A percentile compares a stretch with the other conserved stretches of the same genome.
phyloP scores from a whole-genome alignment of 768 basidiomycete genomes.

The Calocera viscosa region DNA sequence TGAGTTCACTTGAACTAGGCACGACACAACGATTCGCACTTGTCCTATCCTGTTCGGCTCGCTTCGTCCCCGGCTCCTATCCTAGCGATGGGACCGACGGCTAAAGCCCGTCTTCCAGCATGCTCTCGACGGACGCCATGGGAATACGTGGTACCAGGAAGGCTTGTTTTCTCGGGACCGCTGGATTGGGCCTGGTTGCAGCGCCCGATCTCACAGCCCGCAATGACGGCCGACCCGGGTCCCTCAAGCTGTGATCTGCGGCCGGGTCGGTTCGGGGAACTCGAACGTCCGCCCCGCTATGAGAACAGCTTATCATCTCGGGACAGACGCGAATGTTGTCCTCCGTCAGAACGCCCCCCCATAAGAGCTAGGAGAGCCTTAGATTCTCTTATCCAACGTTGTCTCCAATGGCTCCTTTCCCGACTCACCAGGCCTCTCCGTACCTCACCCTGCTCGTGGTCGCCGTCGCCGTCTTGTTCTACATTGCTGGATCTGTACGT shows the following conservation, averaged over 20 bases:
- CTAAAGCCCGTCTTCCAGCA: background rate
- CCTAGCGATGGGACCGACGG: background rate
- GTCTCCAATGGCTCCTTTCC: slow-evolving; percentile 1
- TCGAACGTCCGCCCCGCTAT: background rate
- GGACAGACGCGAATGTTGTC: background rate
- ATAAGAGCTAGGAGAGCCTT: background rate
- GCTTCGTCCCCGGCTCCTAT: background rate
- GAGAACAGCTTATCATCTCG: background rate
- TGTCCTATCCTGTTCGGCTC: background rate
- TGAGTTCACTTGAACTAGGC: background rate
- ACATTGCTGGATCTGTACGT: background rate
- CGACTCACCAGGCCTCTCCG: background rate
- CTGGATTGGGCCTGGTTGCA: background rate
- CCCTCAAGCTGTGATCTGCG: background rate
- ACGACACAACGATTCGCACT: background rate
- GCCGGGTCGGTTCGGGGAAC: background rate
- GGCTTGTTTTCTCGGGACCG: background rate
- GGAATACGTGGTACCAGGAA: background rate
- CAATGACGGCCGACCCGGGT: background rate
- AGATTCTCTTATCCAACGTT: background rate
- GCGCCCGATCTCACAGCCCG: background rate
- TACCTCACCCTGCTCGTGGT: background rate
- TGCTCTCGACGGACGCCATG: background rate
- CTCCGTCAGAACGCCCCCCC: background rate
- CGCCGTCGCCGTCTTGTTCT: background rate